Base-by-base conservation (phyloP, 257 asterid species). In the Salvia splendens region DNA sequence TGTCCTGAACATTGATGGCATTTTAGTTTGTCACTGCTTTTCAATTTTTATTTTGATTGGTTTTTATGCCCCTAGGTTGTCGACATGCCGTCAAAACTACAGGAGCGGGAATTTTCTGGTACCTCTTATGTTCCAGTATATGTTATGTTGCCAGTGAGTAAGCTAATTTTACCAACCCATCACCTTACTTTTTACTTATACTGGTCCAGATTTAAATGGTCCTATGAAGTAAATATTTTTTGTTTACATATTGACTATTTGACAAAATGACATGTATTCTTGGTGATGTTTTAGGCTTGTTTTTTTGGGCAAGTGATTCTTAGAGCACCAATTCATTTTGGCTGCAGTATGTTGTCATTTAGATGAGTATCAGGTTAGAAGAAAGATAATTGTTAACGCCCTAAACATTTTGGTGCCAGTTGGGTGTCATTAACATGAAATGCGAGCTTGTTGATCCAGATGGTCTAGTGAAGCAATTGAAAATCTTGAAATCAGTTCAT, bases 121-220 rank as follows among this genome's bases (percentile, higher is more conserved):
- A 84, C 97, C 24, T 87, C 95, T 36, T 80, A 73, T 83, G 85
- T 90, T 71, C 97, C 99, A 61, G 86, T 88, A 71, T 93, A 86
- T 76, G 95, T 86, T 69, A 86, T 84, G 99, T 88, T 93, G 67
- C 99, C 99, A 46, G 97, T 93, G 84, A 88, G 99, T 84, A 60
- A 54, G 65, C 77, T n/a, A 33, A 59, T 35, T 67, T 53, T 70
- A 8, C 36, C 45, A 28, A 5, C 43, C 55, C 57, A 41, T 62
- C 61, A 51, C 55, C 63, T 24, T 51, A 30, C 42, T 64, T 68
- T 63, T 63, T 68, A 47, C 49, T 56, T 64, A 17, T 73, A 50
- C 35, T 12, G 42, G 48, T 70, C 75, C 72, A 43, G 69, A 55
- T 12, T 61, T 57, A 17, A 6, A 36, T 66, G 64, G 32, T 49